Evolutionary conservation across 148 eudicot species (phyloP), one percentile per base, ranked within the genome.

Genomic region (Amaranthus palmeri): DNA sequence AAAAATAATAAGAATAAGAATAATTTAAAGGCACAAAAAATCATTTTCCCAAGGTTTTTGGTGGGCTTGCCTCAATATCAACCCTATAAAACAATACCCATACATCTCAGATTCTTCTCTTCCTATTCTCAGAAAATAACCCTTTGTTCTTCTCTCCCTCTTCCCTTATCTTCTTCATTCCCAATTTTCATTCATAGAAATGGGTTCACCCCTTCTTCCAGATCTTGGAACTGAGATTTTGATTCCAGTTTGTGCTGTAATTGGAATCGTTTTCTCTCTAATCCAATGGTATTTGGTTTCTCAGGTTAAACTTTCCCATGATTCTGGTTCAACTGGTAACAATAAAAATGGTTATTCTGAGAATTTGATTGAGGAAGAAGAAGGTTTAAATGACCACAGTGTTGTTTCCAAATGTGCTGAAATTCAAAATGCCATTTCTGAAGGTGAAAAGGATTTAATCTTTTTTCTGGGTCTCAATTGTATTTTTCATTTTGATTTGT

Each of bases 391-490:
- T 43, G 96, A 88, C 68, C 86, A 85, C 2, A 58, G 17, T 41
- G 89, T 88, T 14, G 93, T 93, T 42, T 58, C 72, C 14, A 93
- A 87, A 69, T 93, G 98, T 54, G 92, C 98, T 6, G 98, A 93
- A 70, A 93, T 93, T 74, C 98, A 93, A 58, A 76, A 10, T 51
- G 98, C 98, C 4, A 93, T 93, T 60, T 86, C 96, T 40, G 96
- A 93, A 87, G 98, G 98, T 93, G 52, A 56, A 25, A 25, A 0
- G 0, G 36, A n/a, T 4, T n/a, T 6, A 10, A 68, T 61, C 25
- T 8, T 51, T 12, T 42, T 49, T 49, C 42, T 25, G 36, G 0
- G 0, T 25, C 1, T 0, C 1, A 0, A 1, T 65, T 72, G 51
- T 13, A 4, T 62, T 54, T 54, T 46, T 42, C 62, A 10, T 7